Base-by-base conservation (phyloP, 495 filamentous ascomycete species). In the Aspergillus biplanus region DNA sequence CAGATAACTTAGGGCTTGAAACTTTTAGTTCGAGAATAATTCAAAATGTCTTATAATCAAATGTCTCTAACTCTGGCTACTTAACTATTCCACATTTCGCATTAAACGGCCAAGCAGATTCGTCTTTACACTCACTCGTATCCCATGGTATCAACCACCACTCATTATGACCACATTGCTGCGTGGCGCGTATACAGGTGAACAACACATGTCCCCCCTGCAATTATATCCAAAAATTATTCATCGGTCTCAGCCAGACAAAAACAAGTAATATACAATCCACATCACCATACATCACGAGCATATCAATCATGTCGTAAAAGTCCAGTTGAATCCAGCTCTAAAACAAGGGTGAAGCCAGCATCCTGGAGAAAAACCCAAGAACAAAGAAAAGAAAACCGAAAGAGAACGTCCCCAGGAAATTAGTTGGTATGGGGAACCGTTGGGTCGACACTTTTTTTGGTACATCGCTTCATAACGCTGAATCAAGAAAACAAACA, bases 401-500 rank as follows among this genome's bases (percentile, higher is more conserved):
- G 32, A 39, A 35, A 49, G 32, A 59, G 31, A 54, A 50, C 4
- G n/a, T 50, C 47, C 6, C 47, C 16, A 27, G 21, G n/a, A 27
- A 21, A 50, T 50, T 18, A 6, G 16, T 31, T 50, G 47, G 21
- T 50, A 27, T 21, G 27, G 6, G 55, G 16, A 46, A 33, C 4
- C 2, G n/a, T 27, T 27, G 21, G 1, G 21, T 27, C 21, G 21
- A 27, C 21, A 27, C 21, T 27, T 27, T 27, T 52, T 48, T 56
- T 62, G n/a, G 18, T 32, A 63, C 37, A 56, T 48, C 33, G 37
- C 44, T 37, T 57, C 61, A 52, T 63, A 33, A 35, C 39, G 44
- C 42, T 57, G 46, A 50, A 32, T 16, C 9, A 57, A 57, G 16
- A 57, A 52, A 54, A 48, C 4, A 31, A 7, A 65, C 0, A 35